Evolutionary conservation across 2,329 filamentous ascomycete genomes (phyloP).

Genomic region (Fusarium sp.): DNA sequence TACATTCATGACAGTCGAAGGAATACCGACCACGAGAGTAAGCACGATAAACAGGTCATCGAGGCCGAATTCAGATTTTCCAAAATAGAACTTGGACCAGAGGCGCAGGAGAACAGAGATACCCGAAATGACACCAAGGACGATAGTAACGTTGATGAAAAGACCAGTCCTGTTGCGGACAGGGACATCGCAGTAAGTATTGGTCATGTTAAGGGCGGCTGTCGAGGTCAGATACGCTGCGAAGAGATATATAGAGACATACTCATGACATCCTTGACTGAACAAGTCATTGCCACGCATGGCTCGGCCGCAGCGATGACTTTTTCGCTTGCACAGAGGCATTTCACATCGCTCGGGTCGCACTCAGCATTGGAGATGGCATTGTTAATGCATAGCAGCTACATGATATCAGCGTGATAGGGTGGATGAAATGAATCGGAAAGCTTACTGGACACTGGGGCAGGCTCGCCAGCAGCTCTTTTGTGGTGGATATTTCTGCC

Average conservation of each 20-base stretch:
- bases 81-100: conserved; percentile 42
- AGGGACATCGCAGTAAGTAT: conserved; percentile 30
- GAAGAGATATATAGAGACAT: neutral
- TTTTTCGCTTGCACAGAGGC: conserved; percentile 35
- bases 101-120: conserved; percentile 52
- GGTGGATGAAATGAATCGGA: too few relatives aligned
- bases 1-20: conserved; percentile 40
- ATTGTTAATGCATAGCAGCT: conserved; percentile 18
- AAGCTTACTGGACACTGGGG: conserved; percentile 38
- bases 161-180: conserved; percentile 18
- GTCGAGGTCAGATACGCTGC: rapidly evolving
- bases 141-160: conserved; percentile 31
- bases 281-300: conserved; percentile 15
- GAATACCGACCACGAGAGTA: conserved; percentile 37
- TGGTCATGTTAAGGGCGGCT: conserved; percentile 27
- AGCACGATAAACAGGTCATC: conserved; percentile 48
- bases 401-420: conserved; percentile 17
- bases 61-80: conserved; percentile 46
- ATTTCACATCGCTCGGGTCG: conserved; percentile 34
- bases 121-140: conserved; percentile 48
- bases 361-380: conserved; percentile 26
- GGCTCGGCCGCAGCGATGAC: conserved; percentile 32
- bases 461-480: conserved; percentile 29
- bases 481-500: conserved; percentile 24
- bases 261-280: conserved; percentile 22